Conservation (phyloP, 202 grass and related monocot species). For the Hordeum pubiflorum region DNA sequence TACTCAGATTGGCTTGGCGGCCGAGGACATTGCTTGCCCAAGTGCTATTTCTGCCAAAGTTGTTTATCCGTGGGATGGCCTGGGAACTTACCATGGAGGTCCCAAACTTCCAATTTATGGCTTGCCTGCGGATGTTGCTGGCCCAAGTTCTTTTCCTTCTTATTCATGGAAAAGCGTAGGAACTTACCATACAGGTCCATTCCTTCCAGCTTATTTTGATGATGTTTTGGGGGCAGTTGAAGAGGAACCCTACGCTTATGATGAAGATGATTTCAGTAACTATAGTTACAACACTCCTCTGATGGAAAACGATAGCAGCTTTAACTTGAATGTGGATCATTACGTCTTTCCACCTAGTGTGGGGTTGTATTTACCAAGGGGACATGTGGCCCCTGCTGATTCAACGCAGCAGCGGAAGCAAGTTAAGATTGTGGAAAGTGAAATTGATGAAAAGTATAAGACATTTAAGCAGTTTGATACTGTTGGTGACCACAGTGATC, state of each 20-base stretch:
- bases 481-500: constrained; percentile 50
- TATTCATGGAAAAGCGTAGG: constrained; percentile 10
- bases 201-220: constrained; percentile 12
- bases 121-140: constrained; percentile 18
- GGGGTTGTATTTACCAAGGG: constrained; percentile 35
- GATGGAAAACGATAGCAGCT: constrained; percentile 29
- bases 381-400: constrained; percentile 27
- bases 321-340: constrained; percentile 45
- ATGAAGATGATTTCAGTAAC: constrained; percentile 35
- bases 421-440: constrained; percentile 29
- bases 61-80: constrained; percentile 6
- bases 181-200: constrained; percentile 3
- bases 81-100: constrained; percentile 25
- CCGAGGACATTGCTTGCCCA: constrained; percentile 21
- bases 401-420: constrained; percentile 23
- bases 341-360: constrained; percentile 34
- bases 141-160: constrained; percentile 33
- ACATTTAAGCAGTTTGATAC: constrained; percentile 77
- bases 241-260: constrained; percentile 26
- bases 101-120: constrained; percentile 4
- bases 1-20: constrained; percentile 33
- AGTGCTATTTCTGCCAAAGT: constrained; percentile 26
- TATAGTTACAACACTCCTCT: constrained; percentile 15
- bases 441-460: constrained; percentile 46
- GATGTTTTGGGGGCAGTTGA: constrained; percentile 27